Conservation (phyloP, 345 rosid species). For the Brassica juncea region DNA sequence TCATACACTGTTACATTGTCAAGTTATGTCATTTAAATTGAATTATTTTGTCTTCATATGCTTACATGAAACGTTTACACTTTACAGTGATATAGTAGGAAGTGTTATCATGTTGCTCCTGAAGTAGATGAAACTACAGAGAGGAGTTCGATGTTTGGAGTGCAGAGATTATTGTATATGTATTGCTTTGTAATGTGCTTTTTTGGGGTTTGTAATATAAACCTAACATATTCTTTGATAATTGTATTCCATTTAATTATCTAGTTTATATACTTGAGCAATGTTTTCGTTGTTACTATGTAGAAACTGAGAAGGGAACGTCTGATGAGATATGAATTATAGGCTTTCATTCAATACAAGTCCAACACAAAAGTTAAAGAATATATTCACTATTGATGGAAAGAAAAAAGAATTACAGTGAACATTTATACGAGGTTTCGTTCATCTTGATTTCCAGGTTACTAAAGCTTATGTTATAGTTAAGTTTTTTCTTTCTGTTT, state of each 20-base stretch:
- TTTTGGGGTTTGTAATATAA: too few species aligned
- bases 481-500: neutral
- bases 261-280: too few species aligned
- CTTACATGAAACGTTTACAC: neutral
- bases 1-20: neutral
- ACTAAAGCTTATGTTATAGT: neutral
- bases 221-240: too few species aligned
- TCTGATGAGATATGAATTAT: neutral
- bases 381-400: neutral
- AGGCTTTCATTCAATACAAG: neutral
- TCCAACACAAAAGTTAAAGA: neutral
- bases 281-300: neutral
- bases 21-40: neutral
- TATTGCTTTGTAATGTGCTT: neutral
- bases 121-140: neutral
- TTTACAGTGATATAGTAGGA: neutral
- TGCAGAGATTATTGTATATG: neutral
- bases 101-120: neutral
- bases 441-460: neutral
- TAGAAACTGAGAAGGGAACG: neutral
- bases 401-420: neutral
- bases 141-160: neutral
- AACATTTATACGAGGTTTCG: neutral
- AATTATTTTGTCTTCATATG: too few species aligned
- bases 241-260: too few species aligned